Conservation (phyloP, 768 basidiomycete genomes). For the Amanita exitialis region DNA sequence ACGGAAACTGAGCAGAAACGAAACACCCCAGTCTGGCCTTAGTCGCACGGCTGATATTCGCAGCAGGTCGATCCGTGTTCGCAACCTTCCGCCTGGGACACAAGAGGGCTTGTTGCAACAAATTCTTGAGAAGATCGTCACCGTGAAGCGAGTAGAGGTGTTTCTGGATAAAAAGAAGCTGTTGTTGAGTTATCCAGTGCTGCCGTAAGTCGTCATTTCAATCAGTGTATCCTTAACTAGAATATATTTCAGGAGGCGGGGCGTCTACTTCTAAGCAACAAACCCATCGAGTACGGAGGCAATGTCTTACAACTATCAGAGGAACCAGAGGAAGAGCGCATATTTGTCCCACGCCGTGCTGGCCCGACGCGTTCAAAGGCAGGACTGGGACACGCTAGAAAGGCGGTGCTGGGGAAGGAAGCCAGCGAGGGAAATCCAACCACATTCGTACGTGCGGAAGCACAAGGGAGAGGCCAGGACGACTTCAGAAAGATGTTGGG, state of each 20-base stretch:
- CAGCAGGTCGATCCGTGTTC: constrained; percentile 67
- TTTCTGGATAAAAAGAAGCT: constrained; percentile 51
- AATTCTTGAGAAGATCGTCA: constrained; percentile 64
- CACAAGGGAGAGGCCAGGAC: constrained; percentile 54
- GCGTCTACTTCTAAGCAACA: constrained; percentile 58
- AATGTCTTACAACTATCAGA: constrained; percentile 50
- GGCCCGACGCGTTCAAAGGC: constrained; percentile 61
- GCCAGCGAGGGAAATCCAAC: constrained; percentile 8
- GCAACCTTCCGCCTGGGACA: constrained; percentile 61
- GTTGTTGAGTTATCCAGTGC: constrained; percentile 55
- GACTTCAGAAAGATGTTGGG: constrained; percentile 81
- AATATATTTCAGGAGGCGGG: constrained; percentile 61
- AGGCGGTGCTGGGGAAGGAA: constrained; percentile 16
- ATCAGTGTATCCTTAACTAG: neutral
- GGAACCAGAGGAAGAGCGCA: constrained; percentile 24
- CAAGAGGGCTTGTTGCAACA: constrained; percentile 94
- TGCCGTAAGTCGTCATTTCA: constrained; percentile 35
- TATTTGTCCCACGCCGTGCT: constrained; percentile 58
- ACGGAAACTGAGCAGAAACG: constrained; percentile 20
- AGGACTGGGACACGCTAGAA: constrained; percentile 52
- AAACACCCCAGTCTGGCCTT: constrained; percentile 43
- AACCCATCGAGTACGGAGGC: constrained; percentile 65
- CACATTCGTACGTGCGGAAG: constrained; percentile 9
- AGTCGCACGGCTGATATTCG: constrained; percentile 45
- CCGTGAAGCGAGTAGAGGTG: constrained; percentile 65